Evolutionary conservation across 371 early-diverging fungal species (phyloP).

Genomic region (Mortierella sp.): DNA sequence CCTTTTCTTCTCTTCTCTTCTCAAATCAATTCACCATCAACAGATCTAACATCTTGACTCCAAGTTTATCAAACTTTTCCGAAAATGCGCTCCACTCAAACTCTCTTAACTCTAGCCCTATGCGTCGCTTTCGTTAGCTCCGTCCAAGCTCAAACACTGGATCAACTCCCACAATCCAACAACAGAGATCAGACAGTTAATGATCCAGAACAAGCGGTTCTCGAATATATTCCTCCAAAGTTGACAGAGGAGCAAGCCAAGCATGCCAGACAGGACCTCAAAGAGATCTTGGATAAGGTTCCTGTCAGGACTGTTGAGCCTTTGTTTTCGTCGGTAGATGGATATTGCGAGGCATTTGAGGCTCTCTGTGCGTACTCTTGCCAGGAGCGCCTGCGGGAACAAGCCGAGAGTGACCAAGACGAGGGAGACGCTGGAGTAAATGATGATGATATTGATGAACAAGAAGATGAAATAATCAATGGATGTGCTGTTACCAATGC

Average conservation of each 20-base stretch:
- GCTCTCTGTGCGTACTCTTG: slow-evolving; percentile 18
- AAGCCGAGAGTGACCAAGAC: background rate
- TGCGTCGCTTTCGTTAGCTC: too few relatives aligned
- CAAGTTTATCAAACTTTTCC: background rate
- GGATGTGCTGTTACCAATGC: slow-evolving; percentile 3
- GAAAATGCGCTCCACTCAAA: slow-evolving; percentile 10
- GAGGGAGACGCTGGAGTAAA: background rate
- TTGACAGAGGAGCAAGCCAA: slow-evolving; percentile 1
- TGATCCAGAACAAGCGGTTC: slow-evolving; percentile 6
- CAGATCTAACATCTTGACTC: too few relatives aligned
- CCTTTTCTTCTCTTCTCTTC: background rate
- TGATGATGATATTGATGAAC: too few relatives aligned
- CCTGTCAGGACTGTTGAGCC: slow-evolving; percentile 17
- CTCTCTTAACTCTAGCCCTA: background rate
- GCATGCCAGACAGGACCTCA: background rate
- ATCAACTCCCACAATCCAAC: too few relatives aligned
- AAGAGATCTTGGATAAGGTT: background rate
- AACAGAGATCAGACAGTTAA: too few relatives aligned
- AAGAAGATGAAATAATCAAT: background rate
- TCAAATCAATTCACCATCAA: background rate
- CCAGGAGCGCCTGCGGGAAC: slow-evolving; percentile 4
- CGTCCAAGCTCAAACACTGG: background rate
- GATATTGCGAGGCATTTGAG: slow-evolving; percentile 20
- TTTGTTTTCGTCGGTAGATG: slow-evolving; percentile 5
- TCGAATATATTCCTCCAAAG: background rate